phyloP scores from a whole-genome alignment of 441 rosid genomes.

The Mallotus japonicus region DNA sequence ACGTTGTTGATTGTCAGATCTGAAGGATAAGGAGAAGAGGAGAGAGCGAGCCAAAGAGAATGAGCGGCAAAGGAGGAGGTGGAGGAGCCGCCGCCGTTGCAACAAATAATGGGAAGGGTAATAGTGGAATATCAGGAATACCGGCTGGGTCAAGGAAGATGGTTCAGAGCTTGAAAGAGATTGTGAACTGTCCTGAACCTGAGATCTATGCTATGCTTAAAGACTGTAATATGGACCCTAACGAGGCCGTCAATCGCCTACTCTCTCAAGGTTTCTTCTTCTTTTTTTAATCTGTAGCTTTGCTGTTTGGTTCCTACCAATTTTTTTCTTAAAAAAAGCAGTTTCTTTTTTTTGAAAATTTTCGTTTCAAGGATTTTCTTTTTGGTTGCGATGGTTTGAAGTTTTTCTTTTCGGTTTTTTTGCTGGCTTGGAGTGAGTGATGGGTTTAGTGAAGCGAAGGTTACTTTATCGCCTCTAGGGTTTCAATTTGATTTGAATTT shows the following conservation, averaged over 20 bases:
- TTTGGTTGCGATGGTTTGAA: not conserved
- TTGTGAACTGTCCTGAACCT: constrained; percentile 77
- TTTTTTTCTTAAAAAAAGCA: not conserved
- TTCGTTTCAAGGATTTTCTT: not conserved
- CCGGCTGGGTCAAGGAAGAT: constrained; percentile 82
- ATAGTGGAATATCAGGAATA: constrained; percentile 56
- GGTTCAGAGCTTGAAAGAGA: constrained; percentile 94
- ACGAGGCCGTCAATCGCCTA: constrained; percentile 94
- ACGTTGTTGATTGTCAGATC: constrained; percentile 40
- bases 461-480: not conserved
- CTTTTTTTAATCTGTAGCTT: not conserved
- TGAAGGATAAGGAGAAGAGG: constrained; percentile 34
- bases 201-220: constrained; percentile 97
- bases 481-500: constrained; percentile 13
- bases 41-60: constrained; percentile 46
- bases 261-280: constrained; percentile 68
- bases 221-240: constrained; percentile 99
- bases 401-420: not conserved
- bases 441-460: not conserved
- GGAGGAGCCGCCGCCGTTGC: constrained; percentile 47
- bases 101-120: constrained; percentile 40
- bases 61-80: constrained; percentile 60
- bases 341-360: not conserved
- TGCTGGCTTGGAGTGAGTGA: not conserved
- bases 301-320: not conserved